A percentile compares a stretch with the other conserved stretches of the same genome.
Conservation (phyloP, 768 basidiomycete species). For the Trichaptum fuscoviolaceum region DNA sequence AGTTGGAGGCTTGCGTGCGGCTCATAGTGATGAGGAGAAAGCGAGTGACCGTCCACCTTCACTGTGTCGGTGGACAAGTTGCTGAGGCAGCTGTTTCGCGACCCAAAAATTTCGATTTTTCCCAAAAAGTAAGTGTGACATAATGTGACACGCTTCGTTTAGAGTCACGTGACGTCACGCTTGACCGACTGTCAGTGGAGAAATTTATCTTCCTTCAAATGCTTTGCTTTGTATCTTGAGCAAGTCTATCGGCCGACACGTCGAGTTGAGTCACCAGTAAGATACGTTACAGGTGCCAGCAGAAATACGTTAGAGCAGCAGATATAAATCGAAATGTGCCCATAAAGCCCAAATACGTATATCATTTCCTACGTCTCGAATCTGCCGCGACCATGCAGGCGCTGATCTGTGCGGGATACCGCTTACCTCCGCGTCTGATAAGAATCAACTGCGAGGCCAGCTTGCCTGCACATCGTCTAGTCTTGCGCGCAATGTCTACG, state of each 20-base stretch:
- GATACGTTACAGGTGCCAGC: not conserved
- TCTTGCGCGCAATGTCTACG: slow-evolving; percentile 2
- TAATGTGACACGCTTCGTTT: not conserved
- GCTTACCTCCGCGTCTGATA: not conserved
- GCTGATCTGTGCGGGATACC: not conserved
- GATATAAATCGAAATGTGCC: not conserved
- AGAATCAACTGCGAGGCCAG: not conserved
- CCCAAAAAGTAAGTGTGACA: not conserved
- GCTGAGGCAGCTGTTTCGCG: not conserved
- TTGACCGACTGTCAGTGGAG: not conserved
- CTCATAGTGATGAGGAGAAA: slow-evolving; percentile 36
- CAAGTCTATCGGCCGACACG: not conserved
- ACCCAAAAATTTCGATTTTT: not conserved
- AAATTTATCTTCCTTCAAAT: not conserved
- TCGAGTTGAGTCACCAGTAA: not conserved
- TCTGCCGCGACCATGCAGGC: not conserved
- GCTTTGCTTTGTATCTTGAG: no score
- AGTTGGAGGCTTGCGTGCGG: slow-evolving; percentile 43
- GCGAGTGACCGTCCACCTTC: slow-evolving; percentile 4
- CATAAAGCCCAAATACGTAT: not conserved
- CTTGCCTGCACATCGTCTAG: not conserved
- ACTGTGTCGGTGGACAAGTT: not conserved
- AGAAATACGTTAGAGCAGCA: not conserved
- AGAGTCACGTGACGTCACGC: not conserved
- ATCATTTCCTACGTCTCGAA: not conserved